These are phyloP conservation scores for Cystobasidium sp. DNA, from an alignment of 1,284 basidiomycete species.

Conservation along the genomic window DNA sequence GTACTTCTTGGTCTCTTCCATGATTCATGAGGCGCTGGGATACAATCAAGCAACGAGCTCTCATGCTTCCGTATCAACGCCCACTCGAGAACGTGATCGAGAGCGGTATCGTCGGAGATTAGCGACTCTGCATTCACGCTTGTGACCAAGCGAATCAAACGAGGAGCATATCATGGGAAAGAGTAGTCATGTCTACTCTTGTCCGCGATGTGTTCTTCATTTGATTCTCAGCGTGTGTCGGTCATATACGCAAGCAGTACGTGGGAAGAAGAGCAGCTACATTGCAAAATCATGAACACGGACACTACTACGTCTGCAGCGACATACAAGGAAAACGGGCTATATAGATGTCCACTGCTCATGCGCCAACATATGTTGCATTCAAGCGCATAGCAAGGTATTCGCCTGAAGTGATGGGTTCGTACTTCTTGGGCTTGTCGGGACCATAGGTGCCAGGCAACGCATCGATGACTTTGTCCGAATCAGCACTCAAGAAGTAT, in stretches of 20 bases:
- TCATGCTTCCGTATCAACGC: too few relatives aligned
- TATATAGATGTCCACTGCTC: neutral
- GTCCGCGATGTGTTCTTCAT: too few relatives aligned
- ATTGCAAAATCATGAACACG: neutral
- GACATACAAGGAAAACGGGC: neutral
- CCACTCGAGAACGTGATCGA: too few relatives aligned
- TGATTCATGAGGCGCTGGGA: neutral
- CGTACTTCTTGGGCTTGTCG: constrained; percentile 30
- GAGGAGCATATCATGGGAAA: too few relatives aligned
- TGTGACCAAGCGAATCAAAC: too few relatives aligned
- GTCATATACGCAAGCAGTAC: too few relatives aligned
- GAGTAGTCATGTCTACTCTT: too few relatives aligned
- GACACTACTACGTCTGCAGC: neutral
- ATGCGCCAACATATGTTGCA: constrained; percentile 19
- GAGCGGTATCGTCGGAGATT: too few relatives aligned
- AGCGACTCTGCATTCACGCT: too few relatives aligned
- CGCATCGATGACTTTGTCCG: constrained; percentile 14
- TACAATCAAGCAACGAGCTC: neutral
- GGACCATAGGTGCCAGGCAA: constrained; percentile 26
- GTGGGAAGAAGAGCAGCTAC: neutral
- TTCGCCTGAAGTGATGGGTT: constrained; percentile 15
- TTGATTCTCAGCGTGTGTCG: too few relatives aligned
- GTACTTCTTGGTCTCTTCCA: constrained; percentile 9
- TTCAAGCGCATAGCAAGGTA: constrained; percentile 25
- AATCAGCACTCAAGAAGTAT: constrained; percentile 22